Base-by-base conservation (phyloP, 129 eudicot species). In the Dittrichia graveolens region DNA sequence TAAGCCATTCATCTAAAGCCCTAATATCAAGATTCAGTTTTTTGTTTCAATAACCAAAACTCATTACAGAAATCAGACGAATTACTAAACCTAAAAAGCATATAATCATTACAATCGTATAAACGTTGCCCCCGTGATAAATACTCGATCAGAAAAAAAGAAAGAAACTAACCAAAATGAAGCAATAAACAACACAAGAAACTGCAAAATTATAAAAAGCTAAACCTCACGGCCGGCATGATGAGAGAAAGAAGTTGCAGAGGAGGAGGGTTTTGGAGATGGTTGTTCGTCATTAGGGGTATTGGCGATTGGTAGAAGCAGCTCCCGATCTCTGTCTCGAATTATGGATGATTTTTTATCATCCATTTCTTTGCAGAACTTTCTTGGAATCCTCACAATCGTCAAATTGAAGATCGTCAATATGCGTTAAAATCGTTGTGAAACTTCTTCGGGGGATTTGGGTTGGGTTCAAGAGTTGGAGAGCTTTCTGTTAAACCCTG, bases 251-350 rank as follows among this genome's bases (percentile, higher is more conserved):
- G 96, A 79, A 61, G 80, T 44, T 5, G 83, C 63, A 9, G 96
- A 71, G 37, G 90, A 80, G 13, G 83, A 80, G 64, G 91, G 88
- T 71, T 87, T 87, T 35, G 93, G 73, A 39, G 85, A 69, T 43
- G 63, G 50, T 73, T 53, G 81, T 65, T 78, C 79, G 65, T 45
- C 83, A 72, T 54, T 80, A 38, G 78, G 53, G 67, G 96, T 49
- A 64, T 76, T 84, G 57, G 89, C 82, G 53, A 91, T 87, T 13
- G 97, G 95, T 4, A 91, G 77, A n/a, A 91, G 91, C 61, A 91
- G 83, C 76, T 91, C 97, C 1, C 92, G 92, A 84, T 91, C 97
- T 85, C 97, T 85, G 9, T 85, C 89, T 67, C 83, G 73, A 68
- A 82, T 85, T 0, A 61, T 68, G 6, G 82, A 61, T 34, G 89